Conservation (phyloP, 768 basidiomycete species). For the Lactarius tabidus region DNA sequence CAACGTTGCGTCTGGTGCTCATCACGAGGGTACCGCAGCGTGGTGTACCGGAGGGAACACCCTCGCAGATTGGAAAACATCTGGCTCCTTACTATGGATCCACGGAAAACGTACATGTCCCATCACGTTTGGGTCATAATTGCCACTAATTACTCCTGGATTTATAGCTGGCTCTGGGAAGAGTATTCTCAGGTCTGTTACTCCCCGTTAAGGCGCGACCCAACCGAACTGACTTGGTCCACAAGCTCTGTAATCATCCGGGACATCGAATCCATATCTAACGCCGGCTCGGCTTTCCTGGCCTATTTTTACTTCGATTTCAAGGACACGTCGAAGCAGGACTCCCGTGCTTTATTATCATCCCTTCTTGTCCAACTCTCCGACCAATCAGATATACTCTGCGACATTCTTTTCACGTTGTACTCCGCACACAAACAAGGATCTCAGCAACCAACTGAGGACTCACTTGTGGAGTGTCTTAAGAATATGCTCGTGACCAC, state of each 20-base stretch:
- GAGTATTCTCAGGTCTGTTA: background rate
- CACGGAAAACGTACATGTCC: no score
- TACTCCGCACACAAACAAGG: background rate
- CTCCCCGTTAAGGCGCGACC: no score
- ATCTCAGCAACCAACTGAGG: background rate
- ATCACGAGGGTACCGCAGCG: background rate
- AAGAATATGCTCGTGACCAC: no score
- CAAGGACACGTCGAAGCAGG: no score
- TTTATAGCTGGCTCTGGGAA: no score
- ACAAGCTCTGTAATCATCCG: background rate
- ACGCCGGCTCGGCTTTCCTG: background rate
- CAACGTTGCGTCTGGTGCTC: background rate
- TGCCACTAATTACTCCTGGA: no score
- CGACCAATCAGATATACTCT: background rate
- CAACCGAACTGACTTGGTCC: background rate
- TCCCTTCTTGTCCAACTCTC: background rate
- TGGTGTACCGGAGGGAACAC: background rate
- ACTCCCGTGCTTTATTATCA: background rate
- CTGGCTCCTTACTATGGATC: no score
- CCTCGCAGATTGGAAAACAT: background rate
- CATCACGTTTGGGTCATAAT: no score
- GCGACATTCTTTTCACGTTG: background rate
- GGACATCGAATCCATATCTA: background rate
- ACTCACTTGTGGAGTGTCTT: background rate
- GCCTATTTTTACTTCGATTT: background rate